These are phyloP conservation scores for Lepidium sativum DNA, from an alignment of 345 rosid species.

Conservation along the genomic window DNA sequence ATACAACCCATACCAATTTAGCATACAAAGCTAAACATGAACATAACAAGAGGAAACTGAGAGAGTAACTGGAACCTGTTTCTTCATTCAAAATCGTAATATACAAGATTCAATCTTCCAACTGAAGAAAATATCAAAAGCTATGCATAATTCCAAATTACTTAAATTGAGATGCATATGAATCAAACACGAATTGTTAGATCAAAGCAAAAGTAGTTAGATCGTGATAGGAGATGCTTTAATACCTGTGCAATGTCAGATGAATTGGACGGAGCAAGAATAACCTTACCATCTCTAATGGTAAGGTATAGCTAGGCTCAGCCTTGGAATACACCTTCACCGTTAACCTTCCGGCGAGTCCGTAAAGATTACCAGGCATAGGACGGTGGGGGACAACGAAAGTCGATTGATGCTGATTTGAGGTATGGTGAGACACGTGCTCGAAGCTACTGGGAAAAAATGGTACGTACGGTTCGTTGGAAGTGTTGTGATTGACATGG, in stretches of 20 bases:
- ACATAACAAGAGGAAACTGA: neutral
- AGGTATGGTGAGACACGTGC: constrained; percentile 30
- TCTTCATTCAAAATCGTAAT: neutral
- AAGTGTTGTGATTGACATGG: constrained; percentile 29
- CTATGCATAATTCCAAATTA: neutral
- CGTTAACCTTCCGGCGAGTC: constrained; percentile 40
- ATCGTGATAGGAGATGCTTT: neutral
- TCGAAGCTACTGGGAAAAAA: constrained; percentile 14
- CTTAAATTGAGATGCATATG: neutral
- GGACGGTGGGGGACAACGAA: constrained; percentile 27
- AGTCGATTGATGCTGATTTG: constrained; percentile 30
- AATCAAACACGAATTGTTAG: neutral
- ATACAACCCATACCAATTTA: neutral
- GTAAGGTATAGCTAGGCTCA: constrained; percentile 44
- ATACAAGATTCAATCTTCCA: constrained; percentile 1
- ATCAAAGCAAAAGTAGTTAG: neutral
- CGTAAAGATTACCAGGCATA: constrained; percentile 26
- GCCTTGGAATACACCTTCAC: constrained; percentile 60
- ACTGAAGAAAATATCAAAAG: neutral
- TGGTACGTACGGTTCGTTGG: constrained; percentile 16
- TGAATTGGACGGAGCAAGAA: constrained; percentile 52
- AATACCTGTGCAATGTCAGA: constrained; percentile 49
- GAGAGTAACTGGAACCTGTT: neutral
- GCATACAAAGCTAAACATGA: neutral
- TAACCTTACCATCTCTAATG: constrained; percentile 49